Base-by-base conservation (phyloP, 2,329 filamentous ascomycete genomes). In the Stagonosporopsis chrysanthemi region DNA sequence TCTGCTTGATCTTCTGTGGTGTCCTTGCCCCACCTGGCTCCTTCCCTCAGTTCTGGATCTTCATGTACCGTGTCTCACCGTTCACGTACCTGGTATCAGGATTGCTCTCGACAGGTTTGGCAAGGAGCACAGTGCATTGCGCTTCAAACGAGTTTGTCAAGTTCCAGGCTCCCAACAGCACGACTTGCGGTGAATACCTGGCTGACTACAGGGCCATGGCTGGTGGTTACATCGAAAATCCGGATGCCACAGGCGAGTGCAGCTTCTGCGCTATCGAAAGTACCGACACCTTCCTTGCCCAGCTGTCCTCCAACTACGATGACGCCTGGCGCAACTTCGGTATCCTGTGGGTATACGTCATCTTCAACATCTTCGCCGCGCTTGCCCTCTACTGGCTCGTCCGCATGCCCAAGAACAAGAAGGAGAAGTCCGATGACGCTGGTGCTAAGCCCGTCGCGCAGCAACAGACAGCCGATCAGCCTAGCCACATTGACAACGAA, bases 1-100 rank as follows among this genome's bases (percentile, higher is more conserved):
- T 94, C 52, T 87, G 83, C 58, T 81, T 93, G 50, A 85, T 91
- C 67, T 94, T 93, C 82, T 90, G 88, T 69, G 74, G 87, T 70
- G 87, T 90, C 6, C 78, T 91, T 45, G 84, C 87, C 54, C 74
- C 81, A 0, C 83, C 86, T 0, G 56, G 70, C 2, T 79, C 80
- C 0, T 79, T 91, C 2, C 88, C 89, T 0, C 81, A 84, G 1
- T 91, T 91, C 78, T 92, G 89, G 89, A 87, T 86, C 60, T 91
- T 90, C 78, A 90, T 91, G 88, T 89, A 90, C 74, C 82, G 84
- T n/a, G 78, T 86, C 15, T 86, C 83, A 0, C 88, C 87, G 0
- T 86, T 90, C 58, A 89, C 86, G 0, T 90, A 90, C 73, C 83
- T 82, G 79, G 67, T 80, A 14, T 68, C 50, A 6, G 75, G 74